These are phyloP conservation scores for Glycyrrhiza uralensis DNA, from an alignment of 306 rosid genomes.

Conservation along the genomic window DNA sequence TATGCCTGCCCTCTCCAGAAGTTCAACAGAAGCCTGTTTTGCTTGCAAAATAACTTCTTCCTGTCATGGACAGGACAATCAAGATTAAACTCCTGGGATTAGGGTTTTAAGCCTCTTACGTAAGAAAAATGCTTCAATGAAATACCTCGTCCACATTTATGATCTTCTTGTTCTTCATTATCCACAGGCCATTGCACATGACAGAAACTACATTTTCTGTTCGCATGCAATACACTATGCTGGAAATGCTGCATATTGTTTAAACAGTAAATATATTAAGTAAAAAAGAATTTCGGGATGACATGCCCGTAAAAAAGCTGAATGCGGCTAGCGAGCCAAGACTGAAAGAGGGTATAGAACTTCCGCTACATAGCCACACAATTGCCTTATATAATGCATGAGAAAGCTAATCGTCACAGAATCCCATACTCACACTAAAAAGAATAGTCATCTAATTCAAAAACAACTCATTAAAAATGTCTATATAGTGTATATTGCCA, in stretches of 20 bases:
- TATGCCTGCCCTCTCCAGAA: conserved; percentile 73
- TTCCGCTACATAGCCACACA: background rate
- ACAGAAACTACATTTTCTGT: conserved; percentile 73
- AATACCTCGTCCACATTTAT: conserved; percentile 65
- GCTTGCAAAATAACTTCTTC: conserved; percentile 60
- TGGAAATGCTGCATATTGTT: conserved; percentile 62
- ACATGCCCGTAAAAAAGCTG: background rate
- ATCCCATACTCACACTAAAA: background rate
- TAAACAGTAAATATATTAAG: conserved; percentile 23
- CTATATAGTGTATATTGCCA: background rate
- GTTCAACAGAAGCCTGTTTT: conserved; percentile 53
- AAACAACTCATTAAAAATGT: background rate
- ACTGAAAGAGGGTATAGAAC: background rate
- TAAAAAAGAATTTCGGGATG: conserved; percentile 1
- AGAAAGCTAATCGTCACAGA: background rate
- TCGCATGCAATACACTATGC: conserved; percentile 78
- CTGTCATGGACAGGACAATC: conserved; percentile 40
- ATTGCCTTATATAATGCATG: conserved; percentile 7
- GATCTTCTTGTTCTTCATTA: conserved; percentile 82
- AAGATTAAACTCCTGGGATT: conserved; percentile 2
- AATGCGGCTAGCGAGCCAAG: background rate
- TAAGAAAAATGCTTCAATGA: background rate
- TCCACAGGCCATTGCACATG: conserved; percentile 88
- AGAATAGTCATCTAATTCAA: background rate
- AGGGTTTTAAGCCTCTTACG: background rate